These are phyloP conservation scores for Bretziella fagacearum DNA, from an alignment of 2,329 filamentous ascomycete genomes.

Conservation along the genomic window DNA sequence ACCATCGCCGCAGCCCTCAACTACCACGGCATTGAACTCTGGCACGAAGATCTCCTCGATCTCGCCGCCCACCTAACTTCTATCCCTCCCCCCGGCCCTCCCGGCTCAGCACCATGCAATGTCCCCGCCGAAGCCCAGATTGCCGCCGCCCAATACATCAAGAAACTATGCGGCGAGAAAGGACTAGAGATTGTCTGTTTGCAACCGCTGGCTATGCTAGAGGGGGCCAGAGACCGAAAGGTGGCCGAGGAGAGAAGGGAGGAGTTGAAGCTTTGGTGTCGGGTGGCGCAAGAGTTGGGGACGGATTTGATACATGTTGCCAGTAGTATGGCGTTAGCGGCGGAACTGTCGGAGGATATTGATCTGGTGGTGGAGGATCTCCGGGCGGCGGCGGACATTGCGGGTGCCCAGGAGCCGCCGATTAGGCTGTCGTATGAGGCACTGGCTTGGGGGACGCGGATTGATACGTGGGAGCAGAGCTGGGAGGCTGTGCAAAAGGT, in stretches of 20 bases:
- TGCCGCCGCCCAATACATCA: too few relatives aligned
- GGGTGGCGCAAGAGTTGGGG: constrained; percentile 42
- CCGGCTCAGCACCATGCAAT: too few relatives aligned
- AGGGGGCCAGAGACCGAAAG: constrained; percentile 48
- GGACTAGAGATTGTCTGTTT: constrained; percentile 46
- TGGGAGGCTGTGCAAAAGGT: constrained; percentile 53
- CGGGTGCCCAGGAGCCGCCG: constrained; percentile 34
- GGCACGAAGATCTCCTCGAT: constrained; percentile 52
- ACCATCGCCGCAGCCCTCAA: constrained; percentile 43
- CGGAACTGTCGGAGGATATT: constrained; percentile 27
- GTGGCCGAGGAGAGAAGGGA: constrained; percentile 40
- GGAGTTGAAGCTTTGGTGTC: constrained; percentile 53
- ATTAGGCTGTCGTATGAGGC: constrained; percentile 60
- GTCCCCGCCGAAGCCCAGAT: too few relatives aligned
- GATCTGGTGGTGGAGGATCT: constrained; percentile 46
- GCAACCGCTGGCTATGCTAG: constrained; percentile 65
- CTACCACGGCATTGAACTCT: constrained; percentile 56
- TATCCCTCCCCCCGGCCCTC: too few relatives aligned
- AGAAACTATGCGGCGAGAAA: constrained; percentile 40
- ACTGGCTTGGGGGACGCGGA: constrained; percentile 53
- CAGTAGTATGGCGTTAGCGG: constrained; percentile 45
- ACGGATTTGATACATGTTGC: constrained; percentile 64
- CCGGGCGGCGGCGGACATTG: constrained; percentile 48
- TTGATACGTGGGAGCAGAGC: constrained; percentile 53
- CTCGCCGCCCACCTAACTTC: too few relatives aligned